Conservation (phyloP, 352 stramenopile genomes). For the Pythium volutum region DNA sequence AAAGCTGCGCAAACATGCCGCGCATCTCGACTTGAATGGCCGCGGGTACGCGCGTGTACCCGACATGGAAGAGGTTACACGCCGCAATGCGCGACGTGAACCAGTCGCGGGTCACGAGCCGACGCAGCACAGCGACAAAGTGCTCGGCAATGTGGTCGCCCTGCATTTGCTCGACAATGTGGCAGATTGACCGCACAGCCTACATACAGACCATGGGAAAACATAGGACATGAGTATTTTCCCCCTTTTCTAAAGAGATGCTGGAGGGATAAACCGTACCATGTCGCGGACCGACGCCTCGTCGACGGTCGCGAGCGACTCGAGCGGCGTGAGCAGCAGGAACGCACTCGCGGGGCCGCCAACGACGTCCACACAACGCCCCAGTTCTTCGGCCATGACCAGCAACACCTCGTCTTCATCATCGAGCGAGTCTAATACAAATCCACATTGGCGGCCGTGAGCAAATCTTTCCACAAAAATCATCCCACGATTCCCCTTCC, state of each 20-base stretch:
- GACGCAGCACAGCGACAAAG: slow-evolving; percentile 92
- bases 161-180: slow-evolving; percentile 86
- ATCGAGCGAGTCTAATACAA: slow-evolving; percentile 90
- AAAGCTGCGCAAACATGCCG: slow-evolving; percentile 92
- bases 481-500: background rate
- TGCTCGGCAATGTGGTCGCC: slow-evolving; percentile 83
- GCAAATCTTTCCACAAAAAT: background rate
- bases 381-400: slow-evolving; percentile 92
- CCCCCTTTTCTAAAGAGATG: background rate
- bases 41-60: slow-evolving; percentile 49
- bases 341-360: slow-evolving; percentile 87
- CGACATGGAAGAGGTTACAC: slow-evolving; percentile 79
- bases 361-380: slow-evolving; percentile 88
- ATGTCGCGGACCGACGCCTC: slow-evolving; percentile 94
- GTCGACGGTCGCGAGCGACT: slow-evolving; percentile 92
- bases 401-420: slow-evolving; percentile 98
- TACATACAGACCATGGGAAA: slow-evolving; percentile 13
- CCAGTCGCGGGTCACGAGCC: slow-evolving; percentile 95
- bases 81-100: slow-evolving; percentile 86
- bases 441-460: background rate
- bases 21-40: slow-evolving; percentile 83
- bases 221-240: background rate
- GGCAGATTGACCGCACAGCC: slow-evolving; percentile 88
- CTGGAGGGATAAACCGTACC: slow-evolving; percentile 23
- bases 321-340: slow-evolving; percentile 93